Evolutionary conservation across 2,329 filamentous ascomycete genomes (phyloP).

Genomic region (Helicocarpus griseus): DNA sequence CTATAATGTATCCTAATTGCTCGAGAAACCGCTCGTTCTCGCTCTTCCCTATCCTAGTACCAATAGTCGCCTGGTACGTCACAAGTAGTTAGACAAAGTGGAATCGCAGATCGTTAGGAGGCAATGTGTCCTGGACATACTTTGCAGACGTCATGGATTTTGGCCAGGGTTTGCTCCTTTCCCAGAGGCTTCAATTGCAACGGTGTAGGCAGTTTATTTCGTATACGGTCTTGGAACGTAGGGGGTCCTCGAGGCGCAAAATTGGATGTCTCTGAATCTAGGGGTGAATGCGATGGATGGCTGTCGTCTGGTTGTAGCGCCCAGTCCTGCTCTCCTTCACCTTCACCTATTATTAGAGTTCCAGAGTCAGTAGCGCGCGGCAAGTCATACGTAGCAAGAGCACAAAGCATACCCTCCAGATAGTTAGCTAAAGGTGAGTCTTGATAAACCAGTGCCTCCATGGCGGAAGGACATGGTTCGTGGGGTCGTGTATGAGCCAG

Average conservation of each 20-base stretch:
- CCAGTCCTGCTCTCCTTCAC: conserved; percentile 34
- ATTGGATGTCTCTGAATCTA: conserved; percentile 16
- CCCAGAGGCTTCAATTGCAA: conserved; percentile 28
- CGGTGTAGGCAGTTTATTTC: conserved; percentile 40
- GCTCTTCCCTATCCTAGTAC: conserved; percentile 50
- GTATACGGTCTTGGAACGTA: conserved; percentile 39
- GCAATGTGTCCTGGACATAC: conserved; percentile 25
- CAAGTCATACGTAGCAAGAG: neutral
- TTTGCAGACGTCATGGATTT: conserved; percentile 39
- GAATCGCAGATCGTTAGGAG: neutral
- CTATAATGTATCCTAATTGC: conserved; percentile 85
- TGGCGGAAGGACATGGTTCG: conserved; percentile 30
- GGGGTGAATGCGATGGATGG: neutral
- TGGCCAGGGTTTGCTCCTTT: conserved; percentile 25
- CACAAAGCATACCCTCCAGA: conserved; percentile 60
- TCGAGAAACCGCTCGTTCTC: conserved; percentile 83
- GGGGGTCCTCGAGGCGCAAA: conserved; percentile 44
- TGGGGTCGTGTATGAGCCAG: neutral
- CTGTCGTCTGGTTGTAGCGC: conserved; percentile 22
- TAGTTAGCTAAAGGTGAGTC: conserved; percentile 82
- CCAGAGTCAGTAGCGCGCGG: conserved; percentile 8
- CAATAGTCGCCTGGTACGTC: conserved; percentile 53
- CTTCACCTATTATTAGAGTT: conserved; percentile 31
- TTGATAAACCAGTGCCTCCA: conserved; percentile 84
- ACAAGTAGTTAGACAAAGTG: conserved; percentile 2